Evolutionary conservation across 1,284 basidiomycete genomes (phyloP), one percentile per base, ranked within the genome.

Genomic region (Austroboletus niveus): DNA sequence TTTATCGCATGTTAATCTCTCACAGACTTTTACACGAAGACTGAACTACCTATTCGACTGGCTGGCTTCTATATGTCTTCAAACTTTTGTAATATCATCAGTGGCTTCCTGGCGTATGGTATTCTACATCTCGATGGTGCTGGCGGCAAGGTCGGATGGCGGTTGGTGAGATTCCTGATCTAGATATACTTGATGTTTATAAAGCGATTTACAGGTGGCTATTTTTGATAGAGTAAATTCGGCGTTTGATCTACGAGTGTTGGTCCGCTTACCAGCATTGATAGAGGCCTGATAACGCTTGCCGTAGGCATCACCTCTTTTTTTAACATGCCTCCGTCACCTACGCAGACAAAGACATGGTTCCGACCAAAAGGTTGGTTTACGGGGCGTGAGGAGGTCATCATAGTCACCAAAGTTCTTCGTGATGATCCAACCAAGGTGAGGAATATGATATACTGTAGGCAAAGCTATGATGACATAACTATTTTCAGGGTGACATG

Each of bases 321-420:
- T 72, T 81, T 85, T 70, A 72, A 75, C 57, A 85, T 89, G 85
- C 85, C 85, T 0, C 76, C 82, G 15, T 76, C 78, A 3, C 84
- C 85, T 0, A 85, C 83, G 1, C 82, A 86, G 60, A 87, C 84
- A 2, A 82, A 80, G 56, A 69, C 79, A 0, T 82, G 82, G 79
- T 86, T 78, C 69, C 68, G 84, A 30, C 80, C 80, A 0, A 81
- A 84, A 34, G 85, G 85, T 0, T 89, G 86, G 84, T 89, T 89
- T 65, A 79, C 72, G 0, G 74, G 77, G 44, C 64, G 74, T 22
- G 75, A 82, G 53, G 79, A 79, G 58, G 74, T 71, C 4, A 83
- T 85, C 50, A 71, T 78, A 1, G 77, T 82, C 10, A 60, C 59
- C 43, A 55, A 83, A 14, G 74, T 87, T n/a, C 70, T 89, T 4